Base-by-base conservation (phyloP, 805 yeast species). In the Candida qinlingensis region DNA sequence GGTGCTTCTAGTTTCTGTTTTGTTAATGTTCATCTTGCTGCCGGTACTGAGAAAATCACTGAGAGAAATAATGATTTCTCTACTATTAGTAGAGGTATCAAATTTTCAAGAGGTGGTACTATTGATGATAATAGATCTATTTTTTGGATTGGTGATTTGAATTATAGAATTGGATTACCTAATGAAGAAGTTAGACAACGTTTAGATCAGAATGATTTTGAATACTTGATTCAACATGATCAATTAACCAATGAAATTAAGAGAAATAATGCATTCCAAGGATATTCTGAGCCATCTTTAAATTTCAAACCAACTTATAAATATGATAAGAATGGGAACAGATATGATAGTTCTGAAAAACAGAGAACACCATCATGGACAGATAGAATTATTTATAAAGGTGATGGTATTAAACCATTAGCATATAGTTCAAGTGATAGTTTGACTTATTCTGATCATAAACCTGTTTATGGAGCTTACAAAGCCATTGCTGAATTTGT, bases 301-400 rank as follows among this genome's bases (percentile, higher is more conserved):
- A 79, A 72, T 40, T 92, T 94, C 63, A 74, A 79, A 37, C 99
- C 98, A 8, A 94, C 99, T 1, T 92, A 92, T 69, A 92, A 92
- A 62, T 92, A 80, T 66, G 96, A 92, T 63, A 84, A 85, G 53
- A 94, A 92, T 4, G 84, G 96, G 0, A 75, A 79, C 43, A 70
- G 65, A 19, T 94, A 91, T 63, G 98, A 92, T 64, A 75, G 95
- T 1, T 85, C 96, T 9, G 99, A 92, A 57, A 92, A 92, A 63
- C 92, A 85, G 53, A 76, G 99, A 57, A 83, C 87, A 4, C 99
- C 99, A 1, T 85, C 97, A 0, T 92, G 98, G 97, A 92, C 98
- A 0, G 99, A 92, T 65, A 73, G 99, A 60, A 84, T 88, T 47
- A 69, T 92, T 42, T 83, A 75, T 58, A 73, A 75, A 50, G 89